Base-by-base conservation (phyloP, 306 rosid species). In the Sphenostylis stenocarpa region DNA sequence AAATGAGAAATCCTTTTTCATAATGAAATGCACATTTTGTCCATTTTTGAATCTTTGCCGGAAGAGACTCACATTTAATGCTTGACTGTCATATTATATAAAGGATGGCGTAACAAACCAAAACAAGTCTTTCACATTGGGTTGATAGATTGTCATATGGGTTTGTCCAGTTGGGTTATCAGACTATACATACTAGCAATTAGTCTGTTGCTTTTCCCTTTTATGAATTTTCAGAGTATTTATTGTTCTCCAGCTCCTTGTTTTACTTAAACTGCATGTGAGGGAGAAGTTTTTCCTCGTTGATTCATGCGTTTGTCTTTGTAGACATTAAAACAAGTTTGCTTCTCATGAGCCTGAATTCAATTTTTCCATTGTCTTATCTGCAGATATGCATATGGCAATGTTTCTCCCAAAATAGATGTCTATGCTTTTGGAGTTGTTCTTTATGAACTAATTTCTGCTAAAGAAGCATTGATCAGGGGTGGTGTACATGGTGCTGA, bases 341-440 rank as follows among this genome's bases (percentile, higher is more conserved):
- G 13, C 44, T 55, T 66, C 58, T 71, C 19, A 62, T 55, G 29
- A 72, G 64, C 16, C 60, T 34, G 21, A 71, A 44, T 44, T 70
- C 86, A 56, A 77, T 72, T 31, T 67, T 20, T 38, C 36, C 15
- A 23, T 67, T 39, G 34, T 12, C 60, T 39, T 84, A 66, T 48
- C 15, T 82, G 81, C 94, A 94, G 97, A 86, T 94, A 91, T 76
- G 97, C 90, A 43, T 90, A 77, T 9, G 97, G 98, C 0, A 88
- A 83, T 16, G 93, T 90, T 76, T 90, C 98, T 81, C 85, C 97
- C 12, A 94, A 94, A 75, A 73, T 89, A 49, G 98, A 94, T 65
- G 98, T 92, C 9, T 92, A 84, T 69, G 97, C 98, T 28, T 92
- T 94, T 13, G 98, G 97, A 20, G 98, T 94, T 38, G 97, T 94